A percentile compares a stretch with the other conserved stretches of the same genome.
phyloP scores from a whole-genome alignment of 768 basidiomycete species.

The Tylopilus balloui region DNA sequence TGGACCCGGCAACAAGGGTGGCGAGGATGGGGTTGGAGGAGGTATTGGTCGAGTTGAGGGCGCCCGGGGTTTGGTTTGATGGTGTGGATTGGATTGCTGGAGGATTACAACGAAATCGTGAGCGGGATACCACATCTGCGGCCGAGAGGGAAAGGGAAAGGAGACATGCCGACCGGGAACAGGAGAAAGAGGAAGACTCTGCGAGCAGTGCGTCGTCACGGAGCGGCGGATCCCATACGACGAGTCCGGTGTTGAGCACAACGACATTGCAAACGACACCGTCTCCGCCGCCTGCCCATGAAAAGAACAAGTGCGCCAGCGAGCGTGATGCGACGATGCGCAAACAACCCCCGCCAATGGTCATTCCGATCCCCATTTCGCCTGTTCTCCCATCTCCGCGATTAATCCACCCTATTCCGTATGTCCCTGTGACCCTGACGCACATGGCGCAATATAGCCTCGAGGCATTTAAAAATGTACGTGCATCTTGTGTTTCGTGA shows the following conservation, averaged over 20 bases:
- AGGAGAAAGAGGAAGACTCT: slow-evolving; percentile 44
- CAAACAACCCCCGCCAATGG: slow-evolving; percentile 29
- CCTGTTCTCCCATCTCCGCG: slow-evolving; percentile 60
- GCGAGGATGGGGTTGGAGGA: slow-evolving; percentile 58
- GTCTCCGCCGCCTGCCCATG: slow-evolving; percentile 55
- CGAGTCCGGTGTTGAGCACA: slow-evolving; percentile 71
- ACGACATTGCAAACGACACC: slow-evolving; percentile 77
- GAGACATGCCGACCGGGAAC: slow-evolving; percentile 23
- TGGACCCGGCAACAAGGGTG: slow-evolving; percentile 54
- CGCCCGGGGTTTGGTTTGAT: slow-evolving; percentile 64
- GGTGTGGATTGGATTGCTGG: slow-evolving; percentile 58
- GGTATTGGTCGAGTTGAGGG: slow-evolving; percentile 51
- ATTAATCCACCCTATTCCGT: slow-evolving; percentile 62
- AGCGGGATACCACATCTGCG: slow-evolving; percentile 36
- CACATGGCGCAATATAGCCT: slow-evolving; percentile 55
- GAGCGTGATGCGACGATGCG: slow-evolving; percentile 6
- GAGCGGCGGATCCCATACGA: slow-evolving; percentile 52
- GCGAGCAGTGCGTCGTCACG: slow-evolving; percentile 44
- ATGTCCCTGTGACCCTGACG: slow-evolving; percentile 53
- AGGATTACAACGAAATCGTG: slow-evolving; percentile 26
- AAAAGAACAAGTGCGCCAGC: slow-evolving; percentile 35
- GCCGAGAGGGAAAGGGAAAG: slow-evolving; percentile 13
- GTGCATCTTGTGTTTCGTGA: slow-evolving; percentile 22
- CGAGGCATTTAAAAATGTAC: slow-evolving; percentile 53
- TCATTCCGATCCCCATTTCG: slow-evolving; percentile 41